These are phyloP conservation scores for Venturia carpophila DNA, from an alignment of 2,329 filamentous ascomycete species.

Conservation along the genomic window DNA sequence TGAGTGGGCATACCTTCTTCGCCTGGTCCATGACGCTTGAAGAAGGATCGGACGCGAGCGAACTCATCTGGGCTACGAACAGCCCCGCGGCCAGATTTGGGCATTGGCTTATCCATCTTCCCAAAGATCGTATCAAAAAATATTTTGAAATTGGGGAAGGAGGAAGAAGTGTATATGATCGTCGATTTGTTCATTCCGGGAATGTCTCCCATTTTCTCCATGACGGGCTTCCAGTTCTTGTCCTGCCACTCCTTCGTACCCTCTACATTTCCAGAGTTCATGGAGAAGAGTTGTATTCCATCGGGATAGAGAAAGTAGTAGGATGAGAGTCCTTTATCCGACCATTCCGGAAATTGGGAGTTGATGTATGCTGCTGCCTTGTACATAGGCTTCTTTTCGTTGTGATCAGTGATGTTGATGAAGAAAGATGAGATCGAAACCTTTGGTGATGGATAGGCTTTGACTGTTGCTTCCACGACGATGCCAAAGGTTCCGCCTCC, in stretches of 20 bases:
- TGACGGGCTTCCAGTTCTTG: constrained; percentile 16
- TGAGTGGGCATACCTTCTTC: not conserved
- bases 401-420: constrained; percentile 14
- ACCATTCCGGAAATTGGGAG: constrained; percentile 17
- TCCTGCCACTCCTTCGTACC: constrained; percentile 1
- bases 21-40: constrained; percentile 12
- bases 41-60: not conserved
- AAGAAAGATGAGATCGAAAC: not conserved
- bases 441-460: constrained; percentile 22
- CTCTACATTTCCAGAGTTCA: constrained; percentile 13
- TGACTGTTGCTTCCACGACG: constrained; percentile 27
- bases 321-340: constrained; percentile 11
- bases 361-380: constrained; percentile 16
- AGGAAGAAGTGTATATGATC: not conserved
- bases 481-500: constrained; percentile 26
- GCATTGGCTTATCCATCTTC: not conserved
- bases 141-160: constrained; percentile 13
- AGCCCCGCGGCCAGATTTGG: not conserved
- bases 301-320: constrained; percentile 17
- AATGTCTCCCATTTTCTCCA: constrained; percentile 13
- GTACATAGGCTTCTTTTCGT: constrained; percentile 12
- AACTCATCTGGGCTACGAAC: not conserved
- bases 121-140: constrained; percentile 17
- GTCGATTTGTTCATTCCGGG: constrained; percentile 15
- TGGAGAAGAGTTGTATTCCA: constrained; percentile 4